Base-by-base conservation (phyloP, 179 eudicot species). In the Kewa caespitosa region DNA sequence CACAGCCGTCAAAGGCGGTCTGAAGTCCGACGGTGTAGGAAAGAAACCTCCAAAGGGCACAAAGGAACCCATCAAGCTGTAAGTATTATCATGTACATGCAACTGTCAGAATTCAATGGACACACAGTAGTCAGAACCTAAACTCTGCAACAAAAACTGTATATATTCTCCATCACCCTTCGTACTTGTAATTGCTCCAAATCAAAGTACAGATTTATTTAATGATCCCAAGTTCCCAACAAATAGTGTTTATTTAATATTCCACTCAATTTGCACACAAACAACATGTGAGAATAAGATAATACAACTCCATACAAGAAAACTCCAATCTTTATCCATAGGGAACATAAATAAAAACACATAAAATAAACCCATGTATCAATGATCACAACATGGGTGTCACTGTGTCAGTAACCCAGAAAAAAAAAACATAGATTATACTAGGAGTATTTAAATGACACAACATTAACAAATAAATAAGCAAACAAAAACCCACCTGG, bases 41-140 rank as follows among this genome's bases (percentile, higher is more conserved):
- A 93, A 95, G 86, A 91, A 95, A 50, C 99, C 99, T 61, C 97
- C 99, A 85, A 95, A 85, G 69, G 98, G 99, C 80, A 95, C 98
- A 89, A 95, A 95, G 70, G 99, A 95, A 78, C 91, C 91, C 92
- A 93, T 85, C 86, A 95, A 91, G 85, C 99, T 95, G 96, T 75
- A 86, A 86, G 77, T 38, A 84, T 70, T n/a, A 82, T 81, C 83
- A 87, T 78, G 74, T 72, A 79, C 81, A 88, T 52, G 76, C 85
- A 82, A 86, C 88, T 81, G 84, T 87, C 81, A 90, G 87, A n/a
- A 87, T 83, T 59, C 74, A 79, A 60, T 48, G n/a, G 75, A 76
- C 70, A 76, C 70, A 76, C 30, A 76, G 23, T 42, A 76, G 79
- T 83, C 85, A 80, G 81, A 81, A 78, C 80, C 83, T 34, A 61